Base-by-base conservation (phyloP, 2,329 filamentous ascomycete genomes). In the Xylaria sp. region DNA sequence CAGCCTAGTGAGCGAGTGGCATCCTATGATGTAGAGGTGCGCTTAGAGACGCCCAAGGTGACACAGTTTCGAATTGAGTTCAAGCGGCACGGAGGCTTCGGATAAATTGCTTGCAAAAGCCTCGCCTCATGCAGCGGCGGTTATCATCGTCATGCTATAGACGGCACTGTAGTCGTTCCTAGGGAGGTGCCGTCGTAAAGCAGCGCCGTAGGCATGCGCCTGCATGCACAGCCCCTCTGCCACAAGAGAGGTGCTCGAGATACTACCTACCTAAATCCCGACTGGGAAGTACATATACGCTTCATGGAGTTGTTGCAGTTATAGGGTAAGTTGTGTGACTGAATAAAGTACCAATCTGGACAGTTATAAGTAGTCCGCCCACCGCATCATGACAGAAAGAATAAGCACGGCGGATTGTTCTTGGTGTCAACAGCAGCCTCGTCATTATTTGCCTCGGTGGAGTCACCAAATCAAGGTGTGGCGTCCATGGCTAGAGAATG, bases 181-280 rank as follows among this genome's bases (percentile, higher is more conserved):
- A 4, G 1, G 18, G 25, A 35, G 51, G 5, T 44, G 21, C 47
- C 44, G 42, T 53, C 32, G 48, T 18, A 53, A 29, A 23, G 25
- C 32, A 64, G 40, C 61, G 53, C 61, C 61, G 44, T 48, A 58
- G 25, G 8, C 53, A 29, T 29, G 53, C 61, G 50, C 23, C 48
- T 58, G 51, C 51, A 25, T 48, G 44, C 51, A 64, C 29, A 58
- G 50, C 60, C 60, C 60, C 60, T 25, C 37, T 48, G 13, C n/a
- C 27, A 48, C 12, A 55, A 23, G 25, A 42, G 25, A 21, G 40
- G 21, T 32, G 16, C 27, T 32, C 4, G 35, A 16, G 29, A 35
- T 35, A 35, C 9, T 13, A 3, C 18, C 44, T 21, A 23, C 21
- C 21, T 25, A 55, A 29, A 55, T 37, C 23, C 51, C 29, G 23